Conservation (phyloP, 371 early-diverging fungal genomes). For the Catenaria anguillulae region DNA sequence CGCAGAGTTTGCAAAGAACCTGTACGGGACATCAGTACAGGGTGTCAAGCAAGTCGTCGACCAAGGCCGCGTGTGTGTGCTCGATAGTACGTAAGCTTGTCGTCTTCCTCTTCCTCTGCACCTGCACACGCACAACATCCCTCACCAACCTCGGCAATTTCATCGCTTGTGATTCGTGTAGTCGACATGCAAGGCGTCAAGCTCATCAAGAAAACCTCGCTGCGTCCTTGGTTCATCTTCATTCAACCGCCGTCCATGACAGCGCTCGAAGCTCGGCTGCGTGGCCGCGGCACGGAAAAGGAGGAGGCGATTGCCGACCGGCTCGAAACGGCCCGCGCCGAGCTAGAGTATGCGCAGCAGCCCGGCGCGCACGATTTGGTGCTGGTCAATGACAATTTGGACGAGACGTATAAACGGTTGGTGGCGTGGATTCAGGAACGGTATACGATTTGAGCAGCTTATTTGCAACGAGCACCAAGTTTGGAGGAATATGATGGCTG, state of each 20-base stretch:
- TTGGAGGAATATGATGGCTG: too few species aligned
- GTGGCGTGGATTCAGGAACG: constrained; percentile 44
- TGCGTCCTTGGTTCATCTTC: constrained; percentile 63
- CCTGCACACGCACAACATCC: too few species aligned
- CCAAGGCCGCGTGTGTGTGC: constrained; percentile 56
- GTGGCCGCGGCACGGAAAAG: constrained; percentile 73
- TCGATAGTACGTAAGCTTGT: constrained; percentile 33
- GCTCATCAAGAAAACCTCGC: constrained; percentile 50
- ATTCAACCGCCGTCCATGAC: constrained; percentile 72
- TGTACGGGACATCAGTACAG: constrained; percentile 65
- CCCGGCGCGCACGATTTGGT: constrained; percentile 57
- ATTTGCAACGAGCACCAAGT: too few species aligned
- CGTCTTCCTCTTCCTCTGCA: background rate
- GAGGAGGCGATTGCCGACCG: constrained; percentile 56
- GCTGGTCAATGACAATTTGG: constrained; percentile 73
- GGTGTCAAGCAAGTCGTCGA: constrained; percentile 59
- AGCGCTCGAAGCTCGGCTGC: constrained; percentile 62
- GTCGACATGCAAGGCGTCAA: constrained; percentile 48
- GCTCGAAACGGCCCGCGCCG: constrained; percentile 53
- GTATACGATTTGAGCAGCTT: background rate
- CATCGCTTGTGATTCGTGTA: background rate
- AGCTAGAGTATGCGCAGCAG: constrained; percentile 60
- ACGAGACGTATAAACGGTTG: constrained; percentile 54
- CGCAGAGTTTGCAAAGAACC: constrained; percentile 85
- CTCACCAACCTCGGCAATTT: too few species aligned